phyloP scores from a whole-genome alignment of 2,329 filamentous ascomycete genomes.

The Salinomyces thailandicus region DNA sequence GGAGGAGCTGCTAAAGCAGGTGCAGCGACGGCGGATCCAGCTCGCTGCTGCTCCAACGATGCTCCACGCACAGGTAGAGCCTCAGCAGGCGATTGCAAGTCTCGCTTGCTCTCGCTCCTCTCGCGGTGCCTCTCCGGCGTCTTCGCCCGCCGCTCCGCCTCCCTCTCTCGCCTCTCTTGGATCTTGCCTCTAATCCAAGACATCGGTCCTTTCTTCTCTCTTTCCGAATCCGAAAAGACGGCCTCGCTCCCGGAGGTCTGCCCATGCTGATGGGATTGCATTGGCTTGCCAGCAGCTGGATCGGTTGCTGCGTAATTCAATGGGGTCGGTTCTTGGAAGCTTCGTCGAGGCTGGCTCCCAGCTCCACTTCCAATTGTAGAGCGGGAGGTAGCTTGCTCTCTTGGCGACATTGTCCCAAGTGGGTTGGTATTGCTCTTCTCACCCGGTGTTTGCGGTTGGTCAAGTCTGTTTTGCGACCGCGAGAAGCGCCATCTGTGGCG shows the following conservation, averaged over 20 bases:
- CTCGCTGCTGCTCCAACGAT: slow-evolving; percentile 3
- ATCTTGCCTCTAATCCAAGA: slow-evolving; percentile 57
- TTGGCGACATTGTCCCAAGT: slow-evolving; percentile 20
- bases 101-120: slow-evolving; percentile 17
- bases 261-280: slow-evolving; percentile 6
- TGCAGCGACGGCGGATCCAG: background rate
- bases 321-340: slow-evolving; percentile 21
- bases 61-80: slow-evolving; percentile 11
- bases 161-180: slow-evolving; percentile 46
- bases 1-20: background rate
- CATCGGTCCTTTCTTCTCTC: slow-evolving; percentile 51
- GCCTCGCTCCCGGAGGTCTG: slow-evolving; percentile 18
- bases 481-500: slow-evolving; percentile 66
- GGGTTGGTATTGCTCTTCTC: slow-evolving; percentile 14
- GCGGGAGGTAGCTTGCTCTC: slow-evolving; percentile 21
- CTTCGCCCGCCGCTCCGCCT: slow-evolving; percentile 37
- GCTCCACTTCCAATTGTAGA: slow-evolving; percentile 23
- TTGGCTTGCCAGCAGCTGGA: slow-evolving; percentile 8
- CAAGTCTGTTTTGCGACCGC: slow-evolving; percentile 21
- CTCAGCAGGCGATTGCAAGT: slow-evolving; percentile 13
- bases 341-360: slow-evolving; percentile 14
- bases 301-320: slow-evolving; percentile 14
- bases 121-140: slow-evolving; percentile 27
- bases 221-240: slow-evolving; percentile 30
- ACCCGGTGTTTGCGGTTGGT: slow-evolving; percentile 14